These are phyloP conservation scores for Kitagawia praeruptora DNA, from an alignment of 129 eudicot species.

Conservation along the genomic window DNA sequence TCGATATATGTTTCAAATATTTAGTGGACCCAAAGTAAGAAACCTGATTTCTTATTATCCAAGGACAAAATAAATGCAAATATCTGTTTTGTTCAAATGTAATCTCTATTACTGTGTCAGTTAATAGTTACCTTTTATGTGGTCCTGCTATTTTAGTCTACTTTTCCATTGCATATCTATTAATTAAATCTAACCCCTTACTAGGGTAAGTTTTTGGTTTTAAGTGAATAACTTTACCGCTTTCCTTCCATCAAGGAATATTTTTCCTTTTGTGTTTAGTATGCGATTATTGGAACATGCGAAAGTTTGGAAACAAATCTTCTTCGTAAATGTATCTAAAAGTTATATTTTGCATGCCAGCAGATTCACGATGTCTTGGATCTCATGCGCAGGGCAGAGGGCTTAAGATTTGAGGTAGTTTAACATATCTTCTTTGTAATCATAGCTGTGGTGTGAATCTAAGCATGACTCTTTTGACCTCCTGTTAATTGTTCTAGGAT, in stretches of 20 bases:
- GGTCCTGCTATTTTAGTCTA: neutral
- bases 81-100: neutral
- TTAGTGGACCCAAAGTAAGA: neutral
- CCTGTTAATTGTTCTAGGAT: slow-evolving; percentile 38
- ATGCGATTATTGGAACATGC: neutral
- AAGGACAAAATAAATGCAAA: neutral
- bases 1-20: neutral
- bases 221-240: neutral
- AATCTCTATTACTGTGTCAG: neutral
- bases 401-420: slow-evolving; percentile 75
- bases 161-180: neutral
- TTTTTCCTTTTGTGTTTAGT: neutral
- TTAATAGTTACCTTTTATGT: neutral
- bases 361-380: slow-evolving; percentile 84
- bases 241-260: neutral
- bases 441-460: neutral
- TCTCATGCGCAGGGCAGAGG: slow-evolving; percentile 87
- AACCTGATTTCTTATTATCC: neutral
- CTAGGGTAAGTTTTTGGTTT: neutral
- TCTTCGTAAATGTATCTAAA: neutral
- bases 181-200: neutral
- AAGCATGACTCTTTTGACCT: neutral
- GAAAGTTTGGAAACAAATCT: neutral
- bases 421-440: neutral
- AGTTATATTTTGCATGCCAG: neutral